phyloP scores from a whole-genome alignment of 2,329 filamentous ascomycete genomes.

The Botryotinia globosa region DNA sequence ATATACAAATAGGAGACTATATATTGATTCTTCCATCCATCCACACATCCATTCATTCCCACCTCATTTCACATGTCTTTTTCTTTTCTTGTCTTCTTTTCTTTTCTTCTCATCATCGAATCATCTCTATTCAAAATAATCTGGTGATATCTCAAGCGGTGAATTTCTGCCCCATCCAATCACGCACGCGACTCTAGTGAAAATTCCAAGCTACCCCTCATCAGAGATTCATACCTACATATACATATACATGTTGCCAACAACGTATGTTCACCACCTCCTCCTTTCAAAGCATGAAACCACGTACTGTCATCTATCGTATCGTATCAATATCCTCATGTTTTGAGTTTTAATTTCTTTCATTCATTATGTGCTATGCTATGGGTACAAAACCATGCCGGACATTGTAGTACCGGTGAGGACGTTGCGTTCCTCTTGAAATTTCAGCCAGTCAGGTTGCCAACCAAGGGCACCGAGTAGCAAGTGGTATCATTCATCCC shows the following conservation, averaged over 20 bases:
- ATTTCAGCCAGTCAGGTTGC: background rate
- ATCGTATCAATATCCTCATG: background rate
- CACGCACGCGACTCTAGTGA: background rate
- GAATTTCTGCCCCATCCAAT: conserved; percentile 12
- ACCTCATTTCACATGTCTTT: background rate
- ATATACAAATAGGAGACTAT: no score
- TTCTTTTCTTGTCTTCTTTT: background rate
- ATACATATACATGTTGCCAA: background rate
- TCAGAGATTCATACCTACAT: background rate
- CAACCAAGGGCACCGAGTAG: background rate
- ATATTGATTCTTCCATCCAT: no score
- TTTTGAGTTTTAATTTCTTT: background rate
- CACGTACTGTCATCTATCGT: background rate
- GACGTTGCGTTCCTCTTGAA: background rate
- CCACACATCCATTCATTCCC: no score
- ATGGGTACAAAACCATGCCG: background rate
- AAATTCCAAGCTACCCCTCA: conserved; percentile 9
- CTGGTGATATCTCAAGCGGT: background rate
- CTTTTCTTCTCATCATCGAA: background rate
- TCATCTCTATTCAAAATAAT: background rate
- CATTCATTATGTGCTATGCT: conserved; percentile 7
- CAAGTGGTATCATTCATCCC: conserved; percentile 16
- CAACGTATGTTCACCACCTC: background rate
- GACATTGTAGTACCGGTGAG: background rate
- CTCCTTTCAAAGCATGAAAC: background rate